Conservation (phyloP, 2,329 filamentous ascomycete species). For the Podosphaera aphanis region DNA sequence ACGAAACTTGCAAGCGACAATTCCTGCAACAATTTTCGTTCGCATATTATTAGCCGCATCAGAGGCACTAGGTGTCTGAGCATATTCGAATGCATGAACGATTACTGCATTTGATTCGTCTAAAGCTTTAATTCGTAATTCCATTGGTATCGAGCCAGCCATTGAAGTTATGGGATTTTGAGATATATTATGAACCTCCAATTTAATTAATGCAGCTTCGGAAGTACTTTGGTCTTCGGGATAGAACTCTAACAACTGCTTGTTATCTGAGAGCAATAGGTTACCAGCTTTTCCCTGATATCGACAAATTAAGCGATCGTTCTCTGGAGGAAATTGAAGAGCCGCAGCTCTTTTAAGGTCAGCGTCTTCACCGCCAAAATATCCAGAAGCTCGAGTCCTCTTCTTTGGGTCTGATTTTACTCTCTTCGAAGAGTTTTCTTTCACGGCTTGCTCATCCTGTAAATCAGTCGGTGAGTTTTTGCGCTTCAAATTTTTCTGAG, state of each 20-base stretch:
- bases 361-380: neutral
- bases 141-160: constrained; percentile 14
- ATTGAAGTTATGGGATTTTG: constrained; percentile 11
- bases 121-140: constrained; percentile 9
- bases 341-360: constrained; percentile 3
- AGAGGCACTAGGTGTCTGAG: constrained; percentile 2
- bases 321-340: constrained; percentile 4
- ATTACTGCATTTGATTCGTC: constrained; percentile 3
- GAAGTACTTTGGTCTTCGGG: constrained; percentile 3
- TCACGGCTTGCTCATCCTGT: neutral
- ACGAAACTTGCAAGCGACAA: constrained; percentile 4
- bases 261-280: constrained; percentile 11
- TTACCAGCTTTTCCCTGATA: constrained; percentile 10
- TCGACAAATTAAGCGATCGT: constrained; percentile 7
- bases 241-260: constrained; percentile 8
- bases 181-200: constrained; percentile 7
- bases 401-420: neutral
- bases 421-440: neutral
- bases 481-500: neutral
- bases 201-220: constrained; percentile 5
- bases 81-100: constrained; percentile 11
- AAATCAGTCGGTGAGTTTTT: neutral
- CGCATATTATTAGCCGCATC: constrained; percentile 11
- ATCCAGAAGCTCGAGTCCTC: neutral
- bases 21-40: constrained; percentile 12